These are phyloP conservation scores for Protoeuglena noctilucae DNA, from an alignment of 139 green algal genomes.

Conservation along the genomic window DNA sequence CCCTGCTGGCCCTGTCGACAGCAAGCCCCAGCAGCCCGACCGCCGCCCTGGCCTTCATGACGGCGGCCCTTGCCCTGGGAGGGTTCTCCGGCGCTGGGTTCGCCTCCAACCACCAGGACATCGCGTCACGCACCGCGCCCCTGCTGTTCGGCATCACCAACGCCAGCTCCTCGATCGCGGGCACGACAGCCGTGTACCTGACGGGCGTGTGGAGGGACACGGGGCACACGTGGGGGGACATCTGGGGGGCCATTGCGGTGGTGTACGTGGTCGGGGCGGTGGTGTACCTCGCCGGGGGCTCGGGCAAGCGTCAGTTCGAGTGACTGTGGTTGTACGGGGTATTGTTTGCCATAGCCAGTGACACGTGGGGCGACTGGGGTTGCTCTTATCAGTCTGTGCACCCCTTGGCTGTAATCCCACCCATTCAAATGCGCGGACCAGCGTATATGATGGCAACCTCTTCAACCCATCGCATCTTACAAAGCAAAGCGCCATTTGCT, in stretches of 20 bases:
- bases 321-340: too few species aligned
- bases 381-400: too few species aligned
- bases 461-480: too few species aligned
- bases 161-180: constrained; percentile 33
- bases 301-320: constrained; percentile 31
- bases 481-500: too few species aligned
- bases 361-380: too few species aligned
- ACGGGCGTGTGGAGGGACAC: constrained; percentile 40
- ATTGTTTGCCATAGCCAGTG: too few species aligned
- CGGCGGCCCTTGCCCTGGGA: constrained; percentile 17
- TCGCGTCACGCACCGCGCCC: constrained; percentile 34
- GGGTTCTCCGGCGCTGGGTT: constrained; percentile 33
- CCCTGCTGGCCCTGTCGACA: constrained; percentile 36
- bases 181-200: constrained; percentile 31
- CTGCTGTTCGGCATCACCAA: constrained; percentile 67
- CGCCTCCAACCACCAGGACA: constrained; percentile 65
- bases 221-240: constrained; percentile 34
- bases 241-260: constrained; percentile 32
- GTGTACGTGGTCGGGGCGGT: constrained; percentile 29
- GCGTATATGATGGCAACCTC: too few species aligned
- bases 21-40: constrained; percentile 5
- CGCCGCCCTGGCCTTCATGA: constrained; percentile 29
- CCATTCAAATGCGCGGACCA: too few species aligned
- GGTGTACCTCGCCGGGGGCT: constrained; percentile 27
- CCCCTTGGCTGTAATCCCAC: too few species aligned